Base-by-base conservation (phyloP, 2,329 filamentous ascomycete species). In the Penicillium sumatraense region DNA sequence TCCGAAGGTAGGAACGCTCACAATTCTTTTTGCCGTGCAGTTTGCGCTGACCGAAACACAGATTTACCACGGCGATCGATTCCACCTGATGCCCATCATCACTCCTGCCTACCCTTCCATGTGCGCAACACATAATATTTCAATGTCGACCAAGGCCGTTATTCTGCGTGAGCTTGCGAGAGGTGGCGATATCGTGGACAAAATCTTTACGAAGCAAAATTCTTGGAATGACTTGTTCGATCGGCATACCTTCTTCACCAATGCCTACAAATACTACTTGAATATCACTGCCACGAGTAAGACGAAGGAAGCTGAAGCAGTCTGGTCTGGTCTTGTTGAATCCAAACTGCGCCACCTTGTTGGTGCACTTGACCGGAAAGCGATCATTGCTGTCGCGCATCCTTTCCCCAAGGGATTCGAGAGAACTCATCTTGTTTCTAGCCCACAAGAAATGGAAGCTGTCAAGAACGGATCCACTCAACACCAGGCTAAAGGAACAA, bases 81-180 rank as follows among this genome's bases (percentile, higher is more conserved):
- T 86, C 63, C 93, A 98, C 74, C 80, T 97, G 49, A 99, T 99
- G 95, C 95, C 95, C 24, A 91, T 99, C 74, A 98, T 99, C 68
- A 99, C 95, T 1, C 95, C 95, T 1, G 93, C 95, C 1, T 98
- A 97, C 72, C 95, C 95, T 2, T 96, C 92, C 47, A 98, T 97
- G 93, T 98, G 95, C 73, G 89, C 95, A 1, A 98, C 95, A 0
- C 95, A 96, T 79, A 98, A 96, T 68, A 88, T 99, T 57, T 93
- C 90, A 3, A 81, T 85, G 61, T 98, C 93, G 1, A 96, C 92
- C 1, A 91, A 92, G 79, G 80, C 84, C 6, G 86, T 97, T 47
- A 92, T 99, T 68, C 85, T 91, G 62, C 83, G 87, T 44, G 95
- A 99, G 71, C 84, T 98, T 18, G 82, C 88, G 60, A 86, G 90